Evolutionary conservation across 1,284 basidiomycete species (phyloP).

Genomic region (Ustilago trichophora): DNA sequence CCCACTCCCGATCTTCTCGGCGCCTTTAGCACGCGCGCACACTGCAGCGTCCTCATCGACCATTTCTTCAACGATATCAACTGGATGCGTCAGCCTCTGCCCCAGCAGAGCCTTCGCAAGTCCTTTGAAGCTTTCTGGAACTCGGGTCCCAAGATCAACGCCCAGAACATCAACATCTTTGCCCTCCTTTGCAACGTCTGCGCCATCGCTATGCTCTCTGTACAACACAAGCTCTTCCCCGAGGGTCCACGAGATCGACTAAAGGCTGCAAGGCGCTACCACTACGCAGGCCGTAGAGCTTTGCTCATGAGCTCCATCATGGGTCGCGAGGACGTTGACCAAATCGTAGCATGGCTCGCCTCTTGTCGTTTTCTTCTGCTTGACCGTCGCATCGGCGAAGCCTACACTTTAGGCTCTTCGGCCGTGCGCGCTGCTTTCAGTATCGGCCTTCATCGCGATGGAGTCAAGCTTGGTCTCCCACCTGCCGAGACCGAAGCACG

Average conservation of each 20-base stretch:
- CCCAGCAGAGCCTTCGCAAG: constrained; percentile 39
- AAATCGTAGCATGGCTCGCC: constrained; percentile 49
- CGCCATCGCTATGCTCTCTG: constrained; percentile 44
- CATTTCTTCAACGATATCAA: constrained; percentile 60
- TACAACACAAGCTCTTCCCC: constrained; percentile 30
- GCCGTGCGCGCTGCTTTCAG: constrained; percentile 51
- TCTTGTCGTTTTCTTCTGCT: constrained; percentile 57
- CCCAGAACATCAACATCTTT: constrained; percentile 55
- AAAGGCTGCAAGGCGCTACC: constrained; percentile 41
- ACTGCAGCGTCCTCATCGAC: constrained; percentile 46
- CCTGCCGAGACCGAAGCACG: constrained; percentile 51
- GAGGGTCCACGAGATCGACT: constrained; percentile 36
- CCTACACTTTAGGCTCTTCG: constrained; percentile 48
- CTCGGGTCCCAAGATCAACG: constrained; percentile 48
- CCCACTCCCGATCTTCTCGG: constrained; percentile 42
- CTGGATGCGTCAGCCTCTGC: constrained; percentile 59
- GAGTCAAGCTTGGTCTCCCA: constrained; percentile 46
- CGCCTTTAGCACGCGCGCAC: constrained; percentile 39
- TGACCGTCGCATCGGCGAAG: constrained; percentile 54
- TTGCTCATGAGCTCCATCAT: constrained; percentile 49
- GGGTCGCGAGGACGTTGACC: constrained; percentile 54
- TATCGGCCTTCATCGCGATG: constrained; percentile 63
- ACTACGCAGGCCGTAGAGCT: constrained; percentile 47
- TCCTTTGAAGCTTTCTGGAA: constrained; percentile 48
- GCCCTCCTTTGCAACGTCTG: constrained; percentile 51